Evolutionary conservation across 768 basidiomycete genomes (phyloP).

Genomic region (Naganishia vaughanmartiniae): DNA sequence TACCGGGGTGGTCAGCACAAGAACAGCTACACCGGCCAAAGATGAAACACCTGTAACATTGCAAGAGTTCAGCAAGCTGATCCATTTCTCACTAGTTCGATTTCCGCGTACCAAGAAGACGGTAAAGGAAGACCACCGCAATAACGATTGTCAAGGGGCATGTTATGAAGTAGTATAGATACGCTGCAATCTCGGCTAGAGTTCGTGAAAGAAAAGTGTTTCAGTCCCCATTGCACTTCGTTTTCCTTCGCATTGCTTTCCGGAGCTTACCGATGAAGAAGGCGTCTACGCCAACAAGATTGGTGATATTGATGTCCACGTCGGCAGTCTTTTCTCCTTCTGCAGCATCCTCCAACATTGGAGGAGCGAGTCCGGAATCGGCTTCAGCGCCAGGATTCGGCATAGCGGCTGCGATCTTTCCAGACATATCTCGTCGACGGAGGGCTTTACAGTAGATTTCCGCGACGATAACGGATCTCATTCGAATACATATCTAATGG

Average conservation of each 20-base stretch:
- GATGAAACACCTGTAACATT: constrained; percentile 33
- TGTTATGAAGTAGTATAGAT: constrained; percentile 43
- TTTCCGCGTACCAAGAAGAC: constrained; percentile 61
- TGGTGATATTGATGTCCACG: constrained; percentile 49
- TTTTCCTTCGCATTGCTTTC: not conserved
- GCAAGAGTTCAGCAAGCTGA: not conserved
- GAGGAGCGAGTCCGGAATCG: constrained; percentile 16
- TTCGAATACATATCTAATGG: constrained; percentile 46
- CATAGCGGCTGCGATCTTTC: constrained; percentile 37
- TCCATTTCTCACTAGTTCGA: not conserved
- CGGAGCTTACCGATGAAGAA: constrained; percentile 46
- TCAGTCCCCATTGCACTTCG: not conserved
- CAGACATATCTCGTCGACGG: constrained; percentile 51
- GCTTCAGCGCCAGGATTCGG: constrained; percentile 32
- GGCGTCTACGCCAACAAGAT: constrained; percentile 50
- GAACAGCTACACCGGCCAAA: constrained; percentile 44
- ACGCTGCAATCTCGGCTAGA: constrained; percentile 37
- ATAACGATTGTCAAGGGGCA: constrained; percentile 58
- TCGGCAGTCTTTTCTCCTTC: constrained; percentile 34
- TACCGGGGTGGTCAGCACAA: constrained; percentile 45
- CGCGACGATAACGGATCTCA: constrained; percentile 52
- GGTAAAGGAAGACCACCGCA: constrained; percentile 72
- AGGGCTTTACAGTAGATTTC: constrained; percentile 55
- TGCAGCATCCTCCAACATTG: constrained; percentile 29
- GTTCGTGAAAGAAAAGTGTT: too few species aligned